Conservation (phyloP, 2,329 filamentous ascomycete genomes). For the Samsoniella hepiali region DNA sequence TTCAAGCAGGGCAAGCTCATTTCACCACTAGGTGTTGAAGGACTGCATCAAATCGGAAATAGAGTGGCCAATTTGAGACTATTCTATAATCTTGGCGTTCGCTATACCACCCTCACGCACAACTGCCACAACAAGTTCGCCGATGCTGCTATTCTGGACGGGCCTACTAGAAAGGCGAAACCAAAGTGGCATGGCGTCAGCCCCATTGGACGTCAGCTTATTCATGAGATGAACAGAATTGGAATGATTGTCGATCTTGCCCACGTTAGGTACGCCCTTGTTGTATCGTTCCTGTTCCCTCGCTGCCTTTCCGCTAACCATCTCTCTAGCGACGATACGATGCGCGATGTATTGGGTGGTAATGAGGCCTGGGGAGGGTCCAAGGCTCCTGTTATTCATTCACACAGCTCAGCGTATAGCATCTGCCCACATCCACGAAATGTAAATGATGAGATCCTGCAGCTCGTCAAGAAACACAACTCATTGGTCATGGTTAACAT, state of each 20-base stretch:
- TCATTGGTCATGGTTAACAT: conserved; percentile 93
- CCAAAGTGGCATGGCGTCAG: conserved; percentile 72
- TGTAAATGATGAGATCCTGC: conserved; percentile 78
- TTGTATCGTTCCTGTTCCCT: no score
- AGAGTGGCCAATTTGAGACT: conserved; percentile 70
- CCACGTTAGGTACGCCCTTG: conserved; percentile 51
- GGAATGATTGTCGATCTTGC: conserved; percentile 92
- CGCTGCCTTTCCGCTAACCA: background rate
- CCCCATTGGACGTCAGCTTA: conserved; percentile 61
- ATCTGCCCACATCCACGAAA: conserved; percentile 88
- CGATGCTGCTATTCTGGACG: conserved; percentile 70
- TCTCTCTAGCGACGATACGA: conserved; percentile 63
- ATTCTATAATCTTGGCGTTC: conserved; percentile 74
- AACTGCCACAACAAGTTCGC: conserved; percentile 91
- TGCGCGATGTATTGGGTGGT: conserved; percentile 74
- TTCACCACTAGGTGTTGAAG: conserved; percentile 78
- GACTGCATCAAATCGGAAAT: conserved; percentile 92
- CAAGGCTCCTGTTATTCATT: conserved; percentile 80
- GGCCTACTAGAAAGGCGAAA: conserved; percentile 47
- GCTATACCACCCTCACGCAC: conserved; percentile 86
- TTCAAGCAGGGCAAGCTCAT: conserved; percentile 64
- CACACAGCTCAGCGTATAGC: conserved; percentile 76
- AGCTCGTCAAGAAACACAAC: conserved; percentile 68
- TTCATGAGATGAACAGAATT: conserved; percentile 89
- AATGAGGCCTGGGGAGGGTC: conserved; percentile 65